Base-by-base conservation (phyloP, 805 yeast genomes). In the Monosporozyma siamensis region DNA sequence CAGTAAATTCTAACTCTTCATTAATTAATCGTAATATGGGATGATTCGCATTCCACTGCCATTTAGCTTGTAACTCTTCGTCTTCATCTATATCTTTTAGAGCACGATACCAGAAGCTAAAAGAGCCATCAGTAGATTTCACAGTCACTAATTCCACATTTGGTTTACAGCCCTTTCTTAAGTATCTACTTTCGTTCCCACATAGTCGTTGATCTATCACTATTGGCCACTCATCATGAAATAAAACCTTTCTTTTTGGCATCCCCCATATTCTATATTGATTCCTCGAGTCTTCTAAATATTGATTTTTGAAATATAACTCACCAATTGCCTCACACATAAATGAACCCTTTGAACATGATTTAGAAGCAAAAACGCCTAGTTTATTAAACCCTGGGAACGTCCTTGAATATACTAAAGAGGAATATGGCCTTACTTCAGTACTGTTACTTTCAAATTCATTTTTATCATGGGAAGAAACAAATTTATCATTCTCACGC, bases 31-130 rank as follows among this genome's bases (percentile, higher is more conserved):
- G 69, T 39, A 66, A 62, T 31, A 87, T 82, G 1, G 96, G 95
- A 55, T 88, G 95, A 11, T 64, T 49, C 2, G 59, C 54, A 56
- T 87, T 95, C 95, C 96, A 90, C 45, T 80, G 83, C 97, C 97
- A 90, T 1, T 78, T 75, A 5, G 86, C 61, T 0, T 90, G 73
- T 21, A 90, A 63, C 57, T 89, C 97, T 35, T 79, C 75, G 7
- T 78, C 87, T 10, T 71, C 63, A 42, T 70, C 69, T 22, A 89
- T 73, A 3, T 74, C 73, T 39, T 67, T 71, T 2, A 71, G 58
- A 0, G 96, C 75, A 29, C 68, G 67, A 6, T 84, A 69, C 8
- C 76, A 68, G 55, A 84, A 78, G 42, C 70, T 74, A 6, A 82
- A 69, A 3, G 48, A 48, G 2, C 31, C 32, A 11, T 56, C 50